Evolutionary conservation across 805 yeast genomes (phyloP).

Genomic region (Myxozyma sirexii): DNA sequence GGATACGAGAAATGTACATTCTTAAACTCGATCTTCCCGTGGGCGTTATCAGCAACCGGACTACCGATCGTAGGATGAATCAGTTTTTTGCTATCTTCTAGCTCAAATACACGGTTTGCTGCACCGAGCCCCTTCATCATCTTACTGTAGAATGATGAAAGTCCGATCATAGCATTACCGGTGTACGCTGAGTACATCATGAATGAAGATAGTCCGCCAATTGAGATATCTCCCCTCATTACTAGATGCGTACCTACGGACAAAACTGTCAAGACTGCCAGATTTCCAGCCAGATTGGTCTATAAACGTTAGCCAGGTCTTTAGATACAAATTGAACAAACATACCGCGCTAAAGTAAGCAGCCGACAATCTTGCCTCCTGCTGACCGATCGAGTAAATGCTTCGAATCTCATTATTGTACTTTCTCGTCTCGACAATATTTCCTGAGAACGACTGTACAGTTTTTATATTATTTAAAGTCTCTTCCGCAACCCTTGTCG

Average conservation of each 20-base stretch:
- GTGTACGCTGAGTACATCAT: conserved; percentile 95
- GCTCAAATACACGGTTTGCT: conserved; percentile 85
- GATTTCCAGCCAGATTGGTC: conserved; percentile 83
- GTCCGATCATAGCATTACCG: conserved; percentile 85
- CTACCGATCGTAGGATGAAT: conserved; percentile 49
- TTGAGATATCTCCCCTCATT: conserved; percentile 67
- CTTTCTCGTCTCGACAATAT: conserved; percentile 69
- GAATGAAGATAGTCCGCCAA: conserved; percentile 89
- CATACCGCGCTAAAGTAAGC: conserved; percentile 63
- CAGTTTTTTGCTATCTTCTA: conserved; percentile 72
- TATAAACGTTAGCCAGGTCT: conserved; percentile 59
- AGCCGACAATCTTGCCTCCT: conserved; percentile 70
- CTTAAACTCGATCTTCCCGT: conserved; percentile 54
- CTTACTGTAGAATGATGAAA: conserved; percentile 89
- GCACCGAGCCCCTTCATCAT: conserved; percentile 98
- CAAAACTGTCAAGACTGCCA: conserved; percentile 71
- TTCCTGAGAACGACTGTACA: conserved; percentile 89
- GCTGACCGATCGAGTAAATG: conserved; percentile 66
- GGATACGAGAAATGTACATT: conserved; percentile 78
- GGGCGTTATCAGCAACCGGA: conserved; percentile 18
- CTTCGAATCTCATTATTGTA: conserved; percentile 72
- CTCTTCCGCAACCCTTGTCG: conserved; percentile 90
- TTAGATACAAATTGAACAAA: too few relatives aligned
- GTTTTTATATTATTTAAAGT: conserved; percentile 82
- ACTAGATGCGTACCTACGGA: conserved; percentile 86